Conservation (phyloP, 2,329 filamentous ascomycete genomes). For the Trichoderma sp. region DNA sequence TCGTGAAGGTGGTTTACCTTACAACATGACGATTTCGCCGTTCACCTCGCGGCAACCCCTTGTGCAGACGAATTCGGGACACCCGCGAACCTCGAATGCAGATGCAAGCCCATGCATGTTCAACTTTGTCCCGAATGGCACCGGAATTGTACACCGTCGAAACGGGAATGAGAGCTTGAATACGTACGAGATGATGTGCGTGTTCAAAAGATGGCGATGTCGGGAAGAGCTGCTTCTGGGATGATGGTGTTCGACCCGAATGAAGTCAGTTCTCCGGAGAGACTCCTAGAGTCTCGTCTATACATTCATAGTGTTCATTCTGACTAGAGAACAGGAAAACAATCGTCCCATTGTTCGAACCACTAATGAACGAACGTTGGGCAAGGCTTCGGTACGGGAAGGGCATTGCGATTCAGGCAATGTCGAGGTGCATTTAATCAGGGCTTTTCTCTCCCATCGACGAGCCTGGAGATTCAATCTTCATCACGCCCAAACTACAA, state of each 20-base stretch:
- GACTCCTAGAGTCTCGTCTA: too few relatives aligned
- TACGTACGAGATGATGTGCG: too few relatives aligned
- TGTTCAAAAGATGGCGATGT: too few relatives aligned
- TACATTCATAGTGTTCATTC: too few relatives aligned
- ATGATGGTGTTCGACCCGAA: too few relatives aligned
- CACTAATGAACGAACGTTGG: neutral
- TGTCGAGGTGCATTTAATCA: neutral
- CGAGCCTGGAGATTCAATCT: neutral
- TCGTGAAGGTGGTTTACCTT: too few relatives aligned
- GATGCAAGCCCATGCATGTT: neutral
- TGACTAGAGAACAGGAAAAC: neutral
- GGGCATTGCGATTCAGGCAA: neutral
- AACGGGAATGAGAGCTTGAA: neutral
- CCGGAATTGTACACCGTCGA: neutral
- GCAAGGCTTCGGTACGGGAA: neutral
- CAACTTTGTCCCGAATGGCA: neutral
- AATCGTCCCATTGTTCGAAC: neutral
- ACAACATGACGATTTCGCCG: too few relatives aligned
- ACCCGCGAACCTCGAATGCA: too few relatives aligned
- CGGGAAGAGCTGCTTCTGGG: too few relatives aligned
- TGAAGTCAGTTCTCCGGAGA: too few relatives aligned
- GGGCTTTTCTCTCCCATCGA: neutral
- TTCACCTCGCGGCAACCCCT: too few relatives aligned
- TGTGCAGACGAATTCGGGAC: too few relatives aligned
- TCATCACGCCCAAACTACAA: neutral